phyloP scores from a whole-genome alignment of 768 basidiomycete genomes.

The Tricholoma matsutake region DNA sequence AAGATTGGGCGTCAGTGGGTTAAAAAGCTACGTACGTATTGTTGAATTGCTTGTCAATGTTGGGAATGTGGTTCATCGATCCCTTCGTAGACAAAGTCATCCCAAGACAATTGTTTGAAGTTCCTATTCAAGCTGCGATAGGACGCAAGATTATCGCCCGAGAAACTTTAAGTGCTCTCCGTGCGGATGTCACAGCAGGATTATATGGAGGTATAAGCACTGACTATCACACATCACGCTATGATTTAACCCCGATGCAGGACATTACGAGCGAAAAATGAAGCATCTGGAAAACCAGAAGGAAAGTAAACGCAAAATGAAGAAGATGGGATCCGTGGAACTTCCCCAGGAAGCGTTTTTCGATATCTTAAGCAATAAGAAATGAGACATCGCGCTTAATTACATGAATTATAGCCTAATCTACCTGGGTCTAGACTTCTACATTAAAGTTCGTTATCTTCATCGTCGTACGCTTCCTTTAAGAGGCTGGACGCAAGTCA shows the following conservation, averaged over 20 bases:
- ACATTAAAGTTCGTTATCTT: slow-evolving; percentile 76
- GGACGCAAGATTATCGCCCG: slow-evolving; percentile 87
- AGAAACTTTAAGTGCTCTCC: slow-evolving; percentile 80
- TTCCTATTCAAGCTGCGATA: slow-evolving; percentile 91
- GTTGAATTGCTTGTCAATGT: background rate
- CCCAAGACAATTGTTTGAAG: slow-evolving; percentile 89
- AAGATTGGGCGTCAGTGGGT: slow-evolving; percentile 81
- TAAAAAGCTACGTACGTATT: slow-evolving; percentile 79
- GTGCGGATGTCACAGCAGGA: slow-evolving; percentile 92
- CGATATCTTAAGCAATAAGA: slow-evolving; percentile 72
- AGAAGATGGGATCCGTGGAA: slow-evolving; percentile 82
- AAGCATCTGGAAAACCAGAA: slow-evolving; percentile 89
- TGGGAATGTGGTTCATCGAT: background rate
- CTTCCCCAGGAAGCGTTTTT: slow-evolving; percentile 97
- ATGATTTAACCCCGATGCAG: slow-evolving; percentile 29
- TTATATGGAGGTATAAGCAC: slow-evolving; percentile 72
- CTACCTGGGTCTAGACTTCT: slow-evolving; percentile 11
- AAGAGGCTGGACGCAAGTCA: slow-evolving; percentile 53
- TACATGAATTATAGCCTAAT: slow-evolving; percentile 20
- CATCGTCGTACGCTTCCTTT: slow-evolving; percentile 95
- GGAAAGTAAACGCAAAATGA: slow-evolving; percentile 87
- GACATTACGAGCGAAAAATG: slow-evolving; percentile 92
- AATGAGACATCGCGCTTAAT: slow-evolving; percentile 25
- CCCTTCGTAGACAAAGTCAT: slow-evolving; percentile 74
- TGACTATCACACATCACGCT: background rate